Evolutionary conservation across 495 filamentous ascomycete genomes (phyloP).

Genomic region (Neurospora africana): DNA sequence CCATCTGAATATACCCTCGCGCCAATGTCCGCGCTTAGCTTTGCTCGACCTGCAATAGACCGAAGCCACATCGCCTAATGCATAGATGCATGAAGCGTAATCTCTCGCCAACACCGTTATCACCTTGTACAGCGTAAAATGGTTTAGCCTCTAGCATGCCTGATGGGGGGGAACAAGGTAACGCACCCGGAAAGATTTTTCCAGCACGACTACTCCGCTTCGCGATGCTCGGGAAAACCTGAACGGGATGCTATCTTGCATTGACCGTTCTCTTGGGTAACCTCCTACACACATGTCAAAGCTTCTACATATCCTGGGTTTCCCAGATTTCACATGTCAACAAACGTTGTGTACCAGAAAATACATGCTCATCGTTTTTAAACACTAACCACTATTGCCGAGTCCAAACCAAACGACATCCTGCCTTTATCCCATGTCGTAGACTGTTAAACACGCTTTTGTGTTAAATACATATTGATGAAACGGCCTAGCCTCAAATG

Average conservation of each 20-base stretch:
- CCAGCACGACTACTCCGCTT: not conserved
- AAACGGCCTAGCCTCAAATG: constrained; percentile 7
- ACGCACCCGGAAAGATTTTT: not conserved
- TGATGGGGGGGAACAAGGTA: not conserved
- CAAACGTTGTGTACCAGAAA: not conserved
- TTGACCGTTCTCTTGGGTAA: not conserved
- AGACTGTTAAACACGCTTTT: not conserved
- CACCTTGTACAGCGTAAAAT: not conserved
- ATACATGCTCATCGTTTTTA: not conserved
- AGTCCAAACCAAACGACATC: not conserved
- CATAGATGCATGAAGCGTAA: constrained; percentile 27
- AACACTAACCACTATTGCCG: not conserved
- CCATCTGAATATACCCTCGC: not conserved
- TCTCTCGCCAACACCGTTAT: constrained; percentile 15
- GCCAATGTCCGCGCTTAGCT: not conserved
- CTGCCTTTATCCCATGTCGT: not conserved
- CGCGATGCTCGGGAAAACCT: not conserved
- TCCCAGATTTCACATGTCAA: not conserved
- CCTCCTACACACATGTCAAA: not conserved
- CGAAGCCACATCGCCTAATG: constrained; percentile 1
- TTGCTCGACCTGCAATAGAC: not conserved
- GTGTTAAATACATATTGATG: constrained; percentile 8
- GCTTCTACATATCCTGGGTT: not conserved
- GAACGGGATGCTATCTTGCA: not conserved
- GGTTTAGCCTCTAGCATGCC: not conserved